phyloP scores from a whole-genome alignment of 2,329 filamentous ascomycete species.

The Emericellopsis atlantica region DNA sequence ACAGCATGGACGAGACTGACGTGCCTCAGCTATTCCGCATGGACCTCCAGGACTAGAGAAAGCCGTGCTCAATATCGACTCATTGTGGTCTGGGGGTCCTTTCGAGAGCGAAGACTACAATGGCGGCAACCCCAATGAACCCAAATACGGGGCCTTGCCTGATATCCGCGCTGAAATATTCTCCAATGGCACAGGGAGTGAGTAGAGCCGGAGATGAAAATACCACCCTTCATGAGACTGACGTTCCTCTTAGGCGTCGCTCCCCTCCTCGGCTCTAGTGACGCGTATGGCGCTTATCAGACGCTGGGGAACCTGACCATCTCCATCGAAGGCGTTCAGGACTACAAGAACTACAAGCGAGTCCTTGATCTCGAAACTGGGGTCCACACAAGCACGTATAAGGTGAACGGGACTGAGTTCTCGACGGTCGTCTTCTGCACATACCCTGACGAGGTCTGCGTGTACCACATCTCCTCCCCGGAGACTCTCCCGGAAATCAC shows the following conservation, averaged over 20 bases:
- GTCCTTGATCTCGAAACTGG: slow-evolving; percentile 5
- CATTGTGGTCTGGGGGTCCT: slow-evolving; percentile 8
- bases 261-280: slow-evolving; percentile 4
- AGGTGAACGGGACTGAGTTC: background rate
- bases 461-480: slow-evolving; percentile 5
- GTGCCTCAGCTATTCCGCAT: slow-evolving; percentile 5
- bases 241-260: slow-evolving; percentile 4
- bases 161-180: slow-evolving; percentile 7
- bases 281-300: slow-evolving; percentile 7
- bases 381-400: slow-evolving; percentile 3
- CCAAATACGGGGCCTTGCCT: slow-evolving; percentile 4
- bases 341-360: slow-evolving; percentile 5
- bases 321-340: slow-evolving; percentile 3
- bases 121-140: slow-evolving; percentile 6
- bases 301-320: slow-evolving; percentile 8
- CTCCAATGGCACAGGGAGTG: slow-evolving; percentile 6
- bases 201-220: background rate
- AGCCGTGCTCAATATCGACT: slow-evolving; percentile 6
- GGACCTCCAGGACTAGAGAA: slow-evolving; percentile 6
- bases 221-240: background rate
- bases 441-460: slow-evolving; percentile 22
- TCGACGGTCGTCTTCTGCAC: slow-evolving; percentile 26
- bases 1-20: background rate
- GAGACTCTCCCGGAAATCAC: slow-evolving; percentile 23
- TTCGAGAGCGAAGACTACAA: slow-evolving; percentile 7